Evolutionary conservation across 1,284 basidiomycete genomes (phyloP), one percentile per base, ranked within the genome.

Genomic region (Ceratobasidium sp.): DNA sequence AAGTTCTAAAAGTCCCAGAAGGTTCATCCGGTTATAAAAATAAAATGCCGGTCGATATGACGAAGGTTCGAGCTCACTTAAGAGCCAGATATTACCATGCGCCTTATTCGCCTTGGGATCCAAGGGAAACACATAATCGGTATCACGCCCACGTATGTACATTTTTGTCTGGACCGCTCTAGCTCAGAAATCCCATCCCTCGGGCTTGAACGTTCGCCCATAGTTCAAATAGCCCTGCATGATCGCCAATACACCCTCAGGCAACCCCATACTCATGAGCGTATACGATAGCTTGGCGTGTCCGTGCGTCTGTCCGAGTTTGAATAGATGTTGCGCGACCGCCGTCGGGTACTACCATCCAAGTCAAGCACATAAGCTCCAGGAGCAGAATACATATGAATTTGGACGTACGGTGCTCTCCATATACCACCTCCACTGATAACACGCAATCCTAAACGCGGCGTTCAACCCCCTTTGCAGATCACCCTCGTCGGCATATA

Each of bases 251-350:
- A 97, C 92, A 10, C 92, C 89, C 1, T 95, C 93, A 0, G 95
- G 95, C 10, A 97, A 87, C 23, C 94, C 93, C 94, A 98, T 97
- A 83, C 96, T 97, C 73, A 98, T 86, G 38, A 99, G 86, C 12
- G 96, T 97, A 84, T 97, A 98, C 70, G 93, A 91, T 78, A 99
- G 96, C 87, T 99, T 99, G 75, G 92, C 93, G 81, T 97, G 93
- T 0, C 98, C 98, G 81, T 99, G 96, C n/a, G 94, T 91, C 83
- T 93, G 92, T 17, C 97, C 96, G 20, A 99, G 88, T 84, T 96
- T 96, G 91, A 95, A 99, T 82, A 99, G 91, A 78, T 93, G 91
- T 65, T 93, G 91, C 0, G 96, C 95, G 59, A 98, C 96, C 79
- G 93, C 91, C 1, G 96, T 96, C 1, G 97, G 97, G 84, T 95